Percentiles rank a stretch among this genome's conserved stretches.
Evolutionary conservation across 2,329 filamentous ascomycete species (phyloP).

Genomic region (Ophiostoma ulmi): DNA sequence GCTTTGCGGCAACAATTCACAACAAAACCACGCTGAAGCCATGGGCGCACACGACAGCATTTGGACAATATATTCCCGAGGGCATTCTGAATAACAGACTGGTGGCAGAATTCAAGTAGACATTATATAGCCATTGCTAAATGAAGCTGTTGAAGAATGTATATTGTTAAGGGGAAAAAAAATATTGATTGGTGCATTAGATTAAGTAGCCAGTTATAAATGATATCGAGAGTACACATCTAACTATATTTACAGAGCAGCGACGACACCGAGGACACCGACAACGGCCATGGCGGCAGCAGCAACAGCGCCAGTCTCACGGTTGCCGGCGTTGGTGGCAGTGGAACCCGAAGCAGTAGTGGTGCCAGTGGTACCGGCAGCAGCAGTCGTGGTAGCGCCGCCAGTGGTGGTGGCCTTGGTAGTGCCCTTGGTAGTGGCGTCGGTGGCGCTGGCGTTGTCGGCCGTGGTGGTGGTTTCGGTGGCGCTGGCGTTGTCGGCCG

Average conservation of each 20-base stretch:
- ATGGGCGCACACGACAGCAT: background rate
- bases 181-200: background rate
- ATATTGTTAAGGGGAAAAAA: background rate
- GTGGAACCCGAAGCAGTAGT: constrained; percentile 11
- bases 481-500: background rate
- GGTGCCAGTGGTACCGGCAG: background rate
- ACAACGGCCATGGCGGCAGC: constrained; percentile 16
- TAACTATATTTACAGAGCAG: constrained; percentile 11
- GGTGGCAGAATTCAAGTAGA: background rate
- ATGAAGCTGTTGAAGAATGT: background rate
- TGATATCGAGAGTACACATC: background rate
- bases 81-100: background rate
- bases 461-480: background rate
- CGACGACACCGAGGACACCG: constrained; percentile 17
- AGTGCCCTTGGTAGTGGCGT: background rate
- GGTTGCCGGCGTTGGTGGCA: constrained; percentile 18
- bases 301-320: constrained; percentile 17
- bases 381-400: background rate
- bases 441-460: background rate
- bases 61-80: background rate
- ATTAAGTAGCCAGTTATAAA: background rate
- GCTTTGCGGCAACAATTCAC: background rate
- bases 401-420: constrained; percentile 7
- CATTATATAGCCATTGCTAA: background rate
- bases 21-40: background rate